Conservation (phyloP, 129 eudicot species). For the Artemisia tridentata region DNA sequence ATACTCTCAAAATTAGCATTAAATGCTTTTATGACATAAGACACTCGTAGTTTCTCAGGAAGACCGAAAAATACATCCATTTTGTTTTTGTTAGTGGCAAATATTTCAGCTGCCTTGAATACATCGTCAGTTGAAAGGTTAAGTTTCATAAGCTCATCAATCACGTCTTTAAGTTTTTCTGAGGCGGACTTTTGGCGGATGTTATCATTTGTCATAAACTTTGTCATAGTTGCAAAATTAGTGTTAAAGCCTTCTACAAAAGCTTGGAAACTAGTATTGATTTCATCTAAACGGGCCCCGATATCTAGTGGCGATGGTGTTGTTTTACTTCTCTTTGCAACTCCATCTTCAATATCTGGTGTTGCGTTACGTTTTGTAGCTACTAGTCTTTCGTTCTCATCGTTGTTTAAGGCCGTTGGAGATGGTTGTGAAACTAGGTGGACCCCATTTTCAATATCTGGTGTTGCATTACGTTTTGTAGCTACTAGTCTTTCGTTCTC, state of each 20-base stretch:
- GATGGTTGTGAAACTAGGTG: constrained; percentile 6
- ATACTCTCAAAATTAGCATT: neutral
- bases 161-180: constrained; percentile 8
- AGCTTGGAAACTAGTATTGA: neutral
- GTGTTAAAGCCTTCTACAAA: constrained; percentile 13
- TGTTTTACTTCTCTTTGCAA: constrained; percentile 5
- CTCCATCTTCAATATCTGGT: neutral
- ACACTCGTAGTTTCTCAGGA: constrained; percentile 18
- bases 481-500: neutral
- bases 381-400: neutral
- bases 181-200: neutral
- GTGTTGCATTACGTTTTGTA: neutral
- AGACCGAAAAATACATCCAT: constrained; percentile 19
- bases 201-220: constrained; percentile 2
- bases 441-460: neutral
- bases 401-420: neutral
- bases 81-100: constrained; percentile 14
- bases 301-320: neutral
- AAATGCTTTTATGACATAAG: constrained; percentile 18
- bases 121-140: constrained; percentile 19
- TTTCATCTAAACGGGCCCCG: constrained; percentile 8
- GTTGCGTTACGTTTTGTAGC: neutral
- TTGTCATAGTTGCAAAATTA: constrained; percentile 18
- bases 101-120: constrained; percentile 21
- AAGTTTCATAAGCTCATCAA: constrained; percentile 10